These are phyloP conservation scores for Populus alba DNA, from an alignment of 345 rosid genomes.

Conservation along the genomic window DNA sequence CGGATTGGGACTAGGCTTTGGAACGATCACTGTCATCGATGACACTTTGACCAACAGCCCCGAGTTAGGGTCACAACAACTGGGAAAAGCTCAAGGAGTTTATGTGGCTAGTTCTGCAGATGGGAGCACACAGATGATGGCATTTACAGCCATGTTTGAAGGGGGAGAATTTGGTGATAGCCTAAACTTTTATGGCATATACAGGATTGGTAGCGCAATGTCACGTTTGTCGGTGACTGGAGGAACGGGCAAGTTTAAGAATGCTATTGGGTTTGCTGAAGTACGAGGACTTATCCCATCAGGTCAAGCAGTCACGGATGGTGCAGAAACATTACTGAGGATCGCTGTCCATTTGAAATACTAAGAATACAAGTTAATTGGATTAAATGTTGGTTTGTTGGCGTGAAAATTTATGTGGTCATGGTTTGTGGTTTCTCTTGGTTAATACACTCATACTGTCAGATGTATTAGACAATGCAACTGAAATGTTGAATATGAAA, in stretches of 20 bases:
- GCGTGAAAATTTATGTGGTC: constrained; percentile 12
- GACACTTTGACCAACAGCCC: constrained; percentile 75
- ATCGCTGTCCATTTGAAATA: constrained; percentile 61
- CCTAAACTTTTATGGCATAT: constrained; percentile 84
- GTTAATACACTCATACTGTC: neutral
- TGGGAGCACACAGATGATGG: constrained; percentile 90
- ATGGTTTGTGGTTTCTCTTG: constrained; percentile 4
- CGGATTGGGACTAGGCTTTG: constrained; percentile 80
- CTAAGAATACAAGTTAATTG: constrained; percentile 2
- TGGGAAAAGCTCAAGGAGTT: constrained; percentile 92
- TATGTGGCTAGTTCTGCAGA: constrained; percentile 82
- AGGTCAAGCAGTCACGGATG: constrained; percentile 64
- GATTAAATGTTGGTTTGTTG: neutral
- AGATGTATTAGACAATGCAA: neutral
- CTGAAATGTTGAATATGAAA: neutral
- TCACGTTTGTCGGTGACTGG: constrained; percentile 82
- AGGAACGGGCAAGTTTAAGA: constrained; percentile 84
- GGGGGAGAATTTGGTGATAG: constrained; percentile 88
- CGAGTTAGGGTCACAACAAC: constrained; percentile 64
- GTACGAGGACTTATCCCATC: constrained; percentile 64
- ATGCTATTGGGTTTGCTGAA: constrained; percentile 64
- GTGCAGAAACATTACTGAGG: constrained; percentile 69
- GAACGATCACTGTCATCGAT: constrained; percentile 85
- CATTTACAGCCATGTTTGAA: constrained; percentile 87
- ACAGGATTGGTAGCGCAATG: constrained; percentile 63